These are phyloP conservation scores for Camellia sinensis DNA, from an alignment of 148 eudicot species.

Conservation along the genomic window DNA sequence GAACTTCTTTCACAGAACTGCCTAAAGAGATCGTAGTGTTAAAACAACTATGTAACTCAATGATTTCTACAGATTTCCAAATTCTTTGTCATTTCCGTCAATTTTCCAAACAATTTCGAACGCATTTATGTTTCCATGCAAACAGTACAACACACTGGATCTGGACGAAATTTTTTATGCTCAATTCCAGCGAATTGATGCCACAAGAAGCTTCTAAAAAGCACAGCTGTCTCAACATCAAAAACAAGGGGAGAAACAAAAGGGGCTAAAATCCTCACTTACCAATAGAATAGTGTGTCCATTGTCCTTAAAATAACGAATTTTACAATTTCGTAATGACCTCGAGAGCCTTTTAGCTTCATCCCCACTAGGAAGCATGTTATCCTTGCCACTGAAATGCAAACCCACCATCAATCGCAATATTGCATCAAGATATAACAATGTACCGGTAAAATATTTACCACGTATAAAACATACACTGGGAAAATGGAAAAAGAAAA, in stretches of 20 bases:
- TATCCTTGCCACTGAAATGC: constrained; percentile 83
- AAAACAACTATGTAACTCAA: no score
- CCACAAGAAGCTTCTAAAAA: not conserved
- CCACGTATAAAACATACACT: not conserved
- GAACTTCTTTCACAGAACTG: no score
- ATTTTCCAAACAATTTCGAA: not conserved
- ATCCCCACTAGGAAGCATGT: constrained; percentile 80
- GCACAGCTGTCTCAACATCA: not conserved
- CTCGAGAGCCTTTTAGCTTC: constrained; percentile 77
- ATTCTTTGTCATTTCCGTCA: not conserved
- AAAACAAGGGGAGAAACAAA: not conserved
- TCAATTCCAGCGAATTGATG: no score
- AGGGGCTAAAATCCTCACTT: constrained; percentile 25
- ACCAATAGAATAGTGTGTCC: constrained; percentile 94
- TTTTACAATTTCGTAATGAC: constrained; percentile 57
- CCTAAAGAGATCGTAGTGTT: no score
- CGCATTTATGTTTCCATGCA: not conserved
- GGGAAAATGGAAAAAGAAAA: not conserved
- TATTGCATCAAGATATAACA: not conserved
- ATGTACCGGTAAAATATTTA: not conserved
- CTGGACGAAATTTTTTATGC: not conserved
- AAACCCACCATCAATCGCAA: constrained; percentile 17
- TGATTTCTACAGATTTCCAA: not conserved
- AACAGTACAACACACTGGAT: not conserved
- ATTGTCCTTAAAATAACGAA: constrained; percentile 69